Evolutionary conservation across 768 basidiomycete genomes (phyloP).

Genomic region (Russula ochroleuca): DNA sequence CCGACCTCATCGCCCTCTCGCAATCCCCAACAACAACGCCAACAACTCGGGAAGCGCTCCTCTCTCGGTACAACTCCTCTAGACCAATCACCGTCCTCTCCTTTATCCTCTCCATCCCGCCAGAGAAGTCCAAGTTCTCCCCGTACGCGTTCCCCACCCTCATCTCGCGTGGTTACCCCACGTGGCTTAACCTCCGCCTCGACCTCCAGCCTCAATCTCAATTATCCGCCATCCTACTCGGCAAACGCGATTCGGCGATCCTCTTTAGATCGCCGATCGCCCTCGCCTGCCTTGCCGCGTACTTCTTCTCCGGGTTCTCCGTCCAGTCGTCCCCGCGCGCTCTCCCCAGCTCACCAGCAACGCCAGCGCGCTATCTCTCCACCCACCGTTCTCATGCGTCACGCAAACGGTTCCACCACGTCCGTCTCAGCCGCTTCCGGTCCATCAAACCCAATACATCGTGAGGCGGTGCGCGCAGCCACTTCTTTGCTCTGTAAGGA

Average conservation of each 20-base stretch:
- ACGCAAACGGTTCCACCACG: constrained; percentile 55
- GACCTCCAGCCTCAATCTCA: constrained; percentile 45
- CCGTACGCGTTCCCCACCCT: constrained; percentile 32
- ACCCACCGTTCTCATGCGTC: constrained; percentile 43
- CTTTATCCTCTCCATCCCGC: constrained; percentile 35
- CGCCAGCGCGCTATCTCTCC: constrained; percentile 33
- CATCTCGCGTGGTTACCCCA: constrained; percentile 40
- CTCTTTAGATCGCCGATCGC: constrained; percentile 34
- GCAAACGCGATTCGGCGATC: constrained; percentile 32
- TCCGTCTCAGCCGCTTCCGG: constrained; percentile 42
- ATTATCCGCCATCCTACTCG: constrained; percentile 33
- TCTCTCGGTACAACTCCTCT: constrained; percentile 40
- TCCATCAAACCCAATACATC: constrained; percentile 51
- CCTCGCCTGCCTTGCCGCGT: constrained; percentile 39
- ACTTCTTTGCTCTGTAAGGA: constrained; percentile 62
- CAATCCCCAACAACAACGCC: constrained; percentile 8
- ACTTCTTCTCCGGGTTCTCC: constrained; percentile 27
- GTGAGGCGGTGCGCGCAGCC: constrained; percentile 65
- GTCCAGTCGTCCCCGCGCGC: constrained; percentile 11
- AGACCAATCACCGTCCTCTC: constrained; percentile 37
- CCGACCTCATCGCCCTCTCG: constrained; percentile 41
- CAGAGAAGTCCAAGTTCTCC: constrained; percentile 12
- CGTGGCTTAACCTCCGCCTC: constrained; percentile 48
- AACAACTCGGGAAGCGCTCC: constrained; percentile 35
- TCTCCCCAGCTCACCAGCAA: constrained; percentile 12